Percentiles rank a stretch among this genome's conserved stretches.
phyloP scores from a whole-genome alignment of 495 filamentous ascomycete species.

The Penicillium lividum region DNA sequence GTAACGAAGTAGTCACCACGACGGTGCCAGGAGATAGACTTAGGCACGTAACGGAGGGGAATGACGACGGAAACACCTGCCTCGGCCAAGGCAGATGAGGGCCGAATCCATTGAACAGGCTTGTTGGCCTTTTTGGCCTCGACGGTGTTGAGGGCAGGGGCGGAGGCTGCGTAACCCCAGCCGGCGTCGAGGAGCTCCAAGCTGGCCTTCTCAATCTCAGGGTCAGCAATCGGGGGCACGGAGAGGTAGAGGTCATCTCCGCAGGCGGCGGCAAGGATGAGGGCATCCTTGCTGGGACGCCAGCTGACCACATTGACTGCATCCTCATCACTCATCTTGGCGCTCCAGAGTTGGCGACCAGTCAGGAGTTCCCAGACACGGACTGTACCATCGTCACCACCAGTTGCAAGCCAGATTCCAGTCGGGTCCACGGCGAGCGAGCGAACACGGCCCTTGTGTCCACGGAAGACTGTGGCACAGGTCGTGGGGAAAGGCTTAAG shows the following conservation, averaged over 20 bases:
- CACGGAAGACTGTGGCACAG: conserved; percentile 78
- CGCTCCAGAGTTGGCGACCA: conserved; percentile 84
- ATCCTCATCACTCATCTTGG: conserved; percentile 76
- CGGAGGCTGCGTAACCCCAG: conserved; percentile 83
- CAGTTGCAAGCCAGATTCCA: conserved; percentile 79
- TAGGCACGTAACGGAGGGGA: conserved; percentile 78
- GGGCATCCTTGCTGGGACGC: conserved; percentile 79
- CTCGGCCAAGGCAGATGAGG: conserved; percentile 68
- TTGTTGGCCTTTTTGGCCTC: conserved; percentile 68
- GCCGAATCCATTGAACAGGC: conserved; percentile 79
- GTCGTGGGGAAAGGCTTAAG: conserved; percentile 90
- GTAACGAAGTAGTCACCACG: conserved; percentile 93
- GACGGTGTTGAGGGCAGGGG: conserved; percentile 57
- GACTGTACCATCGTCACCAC: conserved; percentile 92
- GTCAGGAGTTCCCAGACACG: conserved; percentile 87
- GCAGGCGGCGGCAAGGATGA: conserved; percentile 77
- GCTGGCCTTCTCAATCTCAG: conserved; percentile 71
- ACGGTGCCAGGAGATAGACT: conserved; percentile 93
- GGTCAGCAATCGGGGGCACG: conserved; percentile 69
- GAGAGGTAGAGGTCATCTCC: conserved; percentile 85
- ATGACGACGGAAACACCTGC: conserved; percentile 75
- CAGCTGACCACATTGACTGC: conserved; percentile 85
- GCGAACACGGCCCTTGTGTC: conserved; percentile 87
- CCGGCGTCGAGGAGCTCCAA: conserved; percentile 78
- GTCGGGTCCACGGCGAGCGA: conserved; percentile 76